phyloP scores from a whole-genome alignment of 2,329 filamentous ascomycete species.

The Cadophora luteo-olivacea region DNA sequence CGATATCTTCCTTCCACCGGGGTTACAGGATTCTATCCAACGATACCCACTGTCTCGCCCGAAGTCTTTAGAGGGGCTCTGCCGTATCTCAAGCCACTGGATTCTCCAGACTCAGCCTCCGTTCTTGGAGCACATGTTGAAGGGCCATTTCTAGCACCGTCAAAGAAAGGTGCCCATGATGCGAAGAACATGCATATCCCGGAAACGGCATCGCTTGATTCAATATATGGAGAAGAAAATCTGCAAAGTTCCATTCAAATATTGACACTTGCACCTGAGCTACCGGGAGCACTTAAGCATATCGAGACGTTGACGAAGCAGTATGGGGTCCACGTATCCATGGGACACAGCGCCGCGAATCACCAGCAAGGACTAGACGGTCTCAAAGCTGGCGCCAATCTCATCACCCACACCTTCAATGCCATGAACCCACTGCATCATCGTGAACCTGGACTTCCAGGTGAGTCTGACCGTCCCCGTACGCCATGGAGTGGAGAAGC shows the following conservation, averaged over 20 bases:
- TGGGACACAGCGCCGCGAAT: conserved; percentile 55
- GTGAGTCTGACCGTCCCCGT: conserved; percentile 33
- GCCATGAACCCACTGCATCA: conserved; percentile 59
- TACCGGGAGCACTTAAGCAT: conserved; percentile 49
- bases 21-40: conserved; percentile 60
- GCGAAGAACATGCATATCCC: conserved; percentile 40
- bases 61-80: conserved; percentile 53
- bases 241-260: conserved; percentile 52
- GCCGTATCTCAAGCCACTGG: conserved; percentile 52
- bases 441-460: conserved; percentile 57
- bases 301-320: conserved; percentile 50
- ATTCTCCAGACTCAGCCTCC: conserved; percentile 51
- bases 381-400: conserved; percentile 54
- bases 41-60: conserved; percentile 56
- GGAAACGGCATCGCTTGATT: conserved; percentile 31
- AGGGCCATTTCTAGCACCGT: conserved; percentile 59
- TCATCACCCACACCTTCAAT: conserved; percentile 61
- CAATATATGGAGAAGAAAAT: conserved; percentile 54
- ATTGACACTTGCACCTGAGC: conserved; percentile 59
- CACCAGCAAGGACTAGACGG: conserved; percentile 53
- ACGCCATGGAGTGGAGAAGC: not conserved
- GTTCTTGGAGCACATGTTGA: conserved; percentile 62
- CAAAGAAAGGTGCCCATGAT: conserved; percentile 59
- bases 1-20: conserved; percentile 56
- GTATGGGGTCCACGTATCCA: conserved; percentile 40